Base-by-base conservation (phyloP, 345 rosid species). In the Eucalyptus brandiana region DNA sequence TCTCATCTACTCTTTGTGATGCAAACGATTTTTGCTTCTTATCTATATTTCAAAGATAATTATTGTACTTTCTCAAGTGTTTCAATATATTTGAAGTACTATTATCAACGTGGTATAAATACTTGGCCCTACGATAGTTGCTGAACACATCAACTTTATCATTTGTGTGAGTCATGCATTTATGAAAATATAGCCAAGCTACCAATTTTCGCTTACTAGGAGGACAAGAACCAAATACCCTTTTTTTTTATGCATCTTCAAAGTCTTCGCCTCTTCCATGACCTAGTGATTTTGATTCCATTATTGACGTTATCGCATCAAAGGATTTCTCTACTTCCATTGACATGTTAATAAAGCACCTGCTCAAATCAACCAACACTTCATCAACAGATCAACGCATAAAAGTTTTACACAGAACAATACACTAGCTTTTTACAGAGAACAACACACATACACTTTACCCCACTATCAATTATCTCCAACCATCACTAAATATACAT, bases 21-120 rank as follows among this genome's bases (percentile, higher is more conserved):
- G 32, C 32, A 60, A 60, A 3, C 4, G 6, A 60, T 60, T 60
- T 60, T 60, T 12, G 8, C 32, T 60, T 60, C 32, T 60, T 60
- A 28, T 60, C 1, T 5, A 60, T 26, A 60, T 60, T 26, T 9
- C 7, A 1, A 60, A 13, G 7, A 60, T 0, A 60, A 0, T 6
- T 60, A 60, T 60, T 60, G 67, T 2, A 60, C 16, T 60, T 60
- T 60, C 32, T 60, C 16, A 60, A 60, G 67, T 26, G 32, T 16
- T 60, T 60, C 1, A 60, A 60, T 0, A 28, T 28, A 60, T 60
- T 60, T 60, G 67, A 60, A 60, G 16, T 60, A 60, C 2, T 8
- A 6, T 12, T 60, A 60, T 28, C 2, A 60, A 60, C 32, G 1
- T 60, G 32, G 4, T 60, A 12, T 28, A 16, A 60, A 28, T 60